phyloP scores from a whole-genome alignment of 1,284 basidiomycete genomes.

The Ganoderma boninense region DNA sequence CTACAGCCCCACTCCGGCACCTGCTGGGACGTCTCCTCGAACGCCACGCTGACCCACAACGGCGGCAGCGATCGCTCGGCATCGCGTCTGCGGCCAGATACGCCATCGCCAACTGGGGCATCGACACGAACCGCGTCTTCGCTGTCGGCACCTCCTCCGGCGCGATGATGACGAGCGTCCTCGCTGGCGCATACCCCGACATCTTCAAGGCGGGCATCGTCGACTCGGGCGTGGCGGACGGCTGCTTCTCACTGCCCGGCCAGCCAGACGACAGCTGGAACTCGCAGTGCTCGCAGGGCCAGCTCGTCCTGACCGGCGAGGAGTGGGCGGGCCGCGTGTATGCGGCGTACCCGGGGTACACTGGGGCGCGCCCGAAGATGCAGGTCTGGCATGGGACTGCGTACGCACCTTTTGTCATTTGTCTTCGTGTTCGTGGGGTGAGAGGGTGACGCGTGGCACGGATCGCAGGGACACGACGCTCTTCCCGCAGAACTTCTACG shows the following conservation, averaged over 20 bases:
- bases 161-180: slow-evolving; percentile 70
- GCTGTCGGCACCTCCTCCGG: slow-evolving; percentile 62
- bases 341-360: slow-evolving; percentile 58
- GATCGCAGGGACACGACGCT: slow-evolving; percentile 54
- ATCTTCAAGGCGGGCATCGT: slow-evolving; percentile 57
- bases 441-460: neutral
- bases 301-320: slow-evolving; percentile 53
- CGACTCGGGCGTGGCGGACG: slow-evolving; percentile 62
- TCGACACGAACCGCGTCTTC: slow-evolving; percentile 55
- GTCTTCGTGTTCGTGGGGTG: neutral
- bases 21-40: slow-evolving; percentile 65
- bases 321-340: slow-evolving; percentile 59
- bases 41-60: slow-evolving; percentile 60
- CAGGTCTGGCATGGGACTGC: slow-evolving; percentile 64
- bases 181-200: slow-evolving; percentile 63
- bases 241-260: slow-evolving; percentile 57
- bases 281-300: slow-evolving; percentile 48
- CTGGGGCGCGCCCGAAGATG: slow-evolving; percentile 58
- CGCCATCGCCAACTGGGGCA: slow-evolving; percentile 57
- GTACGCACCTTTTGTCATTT: slow-evolving; percentile 40
- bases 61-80: slow-evolving; percentile 59
- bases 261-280: slow-evolving; percentile 54
- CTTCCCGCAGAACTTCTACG: slow-evolving; percentile 58
- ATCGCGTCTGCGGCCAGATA: slow-evolving; percentile 59
- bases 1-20: slow-evolving; percentile 51